phyloP scores from a whole-genome alignment of 768 basidiomycete genomes.

The Austroboletus eburneus region DNA sequence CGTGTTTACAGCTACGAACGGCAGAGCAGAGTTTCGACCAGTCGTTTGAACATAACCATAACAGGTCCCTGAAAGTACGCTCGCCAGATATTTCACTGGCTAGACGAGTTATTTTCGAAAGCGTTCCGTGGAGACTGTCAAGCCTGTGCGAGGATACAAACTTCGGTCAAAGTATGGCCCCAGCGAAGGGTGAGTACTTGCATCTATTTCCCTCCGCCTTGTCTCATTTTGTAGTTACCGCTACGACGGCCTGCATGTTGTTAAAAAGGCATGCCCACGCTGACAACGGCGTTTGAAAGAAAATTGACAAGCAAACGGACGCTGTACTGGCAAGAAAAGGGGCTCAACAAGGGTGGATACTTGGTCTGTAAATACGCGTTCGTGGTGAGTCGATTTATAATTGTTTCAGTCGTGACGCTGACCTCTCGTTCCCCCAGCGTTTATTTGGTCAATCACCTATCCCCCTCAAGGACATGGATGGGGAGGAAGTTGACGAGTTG shows the following conservation, averaged over 20 bases:
- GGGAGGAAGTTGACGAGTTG: slow-evolving; percentile 4
- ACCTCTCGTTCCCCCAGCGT: slow-evolving; percentile 19
- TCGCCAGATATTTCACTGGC: background rate
- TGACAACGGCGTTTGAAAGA: background rate
- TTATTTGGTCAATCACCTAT: slow-evolving; percentile 22
- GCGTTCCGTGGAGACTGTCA: slow-evolving; percentile 72
- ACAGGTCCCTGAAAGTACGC: slow-evolving; percentile 61
- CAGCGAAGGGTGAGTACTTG: slow-evolving; percentile 55
- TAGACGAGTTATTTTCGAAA: slow-evolving; percentile 23
- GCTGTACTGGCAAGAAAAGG: slow-evolving; percentile 73
- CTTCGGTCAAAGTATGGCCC: slow-evolving; percentile 71
- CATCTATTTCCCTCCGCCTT: background rate
- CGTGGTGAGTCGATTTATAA: slow-evolving; percentile 44
- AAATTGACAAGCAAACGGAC: background rate
- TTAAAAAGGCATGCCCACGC: slow-evolving; percentile 53
- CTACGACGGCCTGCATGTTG: slow-evolving; percentile 84
- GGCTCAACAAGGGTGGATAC: slow-evolving; percentile 63
- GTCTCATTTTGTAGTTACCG: slow-evolving; percentile 53
- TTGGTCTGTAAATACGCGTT: slow-evolving; percentile 86
- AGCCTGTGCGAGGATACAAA: slow-evolving; percentile 76
- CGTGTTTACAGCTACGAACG: slow-evolving; percentile 65
- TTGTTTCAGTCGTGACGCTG: background rate
- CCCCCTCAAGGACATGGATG: slow-evolving; percentile 18
- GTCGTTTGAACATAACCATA: slow-evolving; percentile 67
- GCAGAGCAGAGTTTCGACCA: slow-evolving; percentile 86